Evolutionary conservation across 2,329 filamentous ascomycete species (phyloP).

Genomic region (Neophaeococcomyces mojaviensis): DNA sequence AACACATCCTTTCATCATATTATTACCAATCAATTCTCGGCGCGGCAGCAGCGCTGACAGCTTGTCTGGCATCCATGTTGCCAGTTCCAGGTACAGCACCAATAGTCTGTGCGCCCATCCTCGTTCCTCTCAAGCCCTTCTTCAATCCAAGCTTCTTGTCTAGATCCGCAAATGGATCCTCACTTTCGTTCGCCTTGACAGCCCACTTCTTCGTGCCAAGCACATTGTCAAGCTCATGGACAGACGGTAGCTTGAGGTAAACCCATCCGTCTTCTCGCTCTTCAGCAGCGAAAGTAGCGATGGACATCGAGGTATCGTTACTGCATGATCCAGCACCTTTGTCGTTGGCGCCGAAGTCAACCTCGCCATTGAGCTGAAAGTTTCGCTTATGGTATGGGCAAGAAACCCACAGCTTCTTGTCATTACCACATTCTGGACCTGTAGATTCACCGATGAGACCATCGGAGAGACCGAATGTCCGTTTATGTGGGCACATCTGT

Average conservation of each 20-base stretch:
- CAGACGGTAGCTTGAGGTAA: constrained; percentile 70
- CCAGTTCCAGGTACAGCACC: constrained; percentile 20
- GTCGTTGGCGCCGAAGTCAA: constrained; percentile 19
- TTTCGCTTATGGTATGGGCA: constrained; percentile 89
- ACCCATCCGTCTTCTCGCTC: constrained; percentile 68
- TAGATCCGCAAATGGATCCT: constrained; percentile 48
- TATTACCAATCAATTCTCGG: constrained; percentile 23
- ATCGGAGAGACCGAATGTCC: constrained; percentile 81
- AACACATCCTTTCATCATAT: neutral
- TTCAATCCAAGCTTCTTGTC: constrained; percentile 44
- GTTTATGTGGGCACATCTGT: constrained; percentile 92
- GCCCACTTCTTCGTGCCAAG: constrained; percentile 73
- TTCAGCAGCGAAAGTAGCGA: constrained; percentile 74
- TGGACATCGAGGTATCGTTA: constrained; percentile 67
- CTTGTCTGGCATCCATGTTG: constrained; percentile 13
- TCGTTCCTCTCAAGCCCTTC: constrained; percentile 48
- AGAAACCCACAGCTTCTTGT: constrained; percentile 69
- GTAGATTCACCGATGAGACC: constrained; percentile 64
- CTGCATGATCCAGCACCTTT: constrained; percentile 58
- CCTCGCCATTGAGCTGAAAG: constrained; percentile 62
- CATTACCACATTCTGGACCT: constrained; percentile 23
- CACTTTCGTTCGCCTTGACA: constrained; percentile 63
- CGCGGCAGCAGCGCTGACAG: constrained; percentile 15
- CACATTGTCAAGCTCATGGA: constrained; percentile 70
- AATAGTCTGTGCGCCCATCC: constrained; percentile 24